Base-by-base conservation (phyloP, 192 early-diverging fungal species). In the Mortierella claussenii region DNA sequence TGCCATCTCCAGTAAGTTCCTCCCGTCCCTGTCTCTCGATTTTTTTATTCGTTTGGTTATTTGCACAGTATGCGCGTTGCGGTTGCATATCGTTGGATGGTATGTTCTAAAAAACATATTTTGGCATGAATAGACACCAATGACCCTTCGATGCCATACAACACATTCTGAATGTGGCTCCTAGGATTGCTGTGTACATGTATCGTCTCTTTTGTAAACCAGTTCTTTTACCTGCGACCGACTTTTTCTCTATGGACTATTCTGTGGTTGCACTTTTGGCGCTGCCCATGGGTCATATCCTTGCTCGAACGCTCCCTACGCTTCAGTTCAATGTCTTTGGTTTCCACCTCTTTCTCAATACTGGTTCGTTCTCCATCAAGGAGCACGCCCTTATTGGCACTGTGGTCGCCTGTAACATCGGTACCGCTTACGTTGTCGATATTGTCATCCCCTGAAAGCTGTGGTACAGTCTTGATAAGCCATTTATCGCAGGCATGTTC, bases 311-410 rank as follows among this genome's bases (percentile, higher is more conserved):
- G 10, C 69, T 85, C 13, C 84, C 84, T 21, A 65, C 50, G 24
- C 65, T 51, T 11, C 50, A 6, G 34, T 87, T 76, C 43, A 49
- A 54, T n/a, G 62, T 85, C 0, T 86, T 86, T 57, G 79, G 86
- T 17, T 75, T 20, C 32, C 65, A 43, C 0, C 78, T 71, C 31
- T 66, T 60, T 12, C 80, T 81, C 43, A 90, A 90, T 52, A 87
- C 89, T 31, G 89, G 87, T 18, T 68, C 80, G 12, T 90, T 90
- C 65, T 81, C 79, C 18, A 70, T 88, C 71, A 90, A 90, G 63
- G 89, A 90, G 57, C 89, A 88, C 48, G 82, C 82, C 37, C 40
- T 90, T 28, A 87, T 89, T 40, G 80, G 80, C 2, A 71, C 83
- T 32, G 80, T 88, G 80, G 86, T 79, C 20, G 79, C 74, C 61